A percentile compares a stretch with the other conserved stretches of the same genome.
Evolutionary conservation across 257 asterid species (phyloP).

Genomic region (Plantago elongata): DNA sequence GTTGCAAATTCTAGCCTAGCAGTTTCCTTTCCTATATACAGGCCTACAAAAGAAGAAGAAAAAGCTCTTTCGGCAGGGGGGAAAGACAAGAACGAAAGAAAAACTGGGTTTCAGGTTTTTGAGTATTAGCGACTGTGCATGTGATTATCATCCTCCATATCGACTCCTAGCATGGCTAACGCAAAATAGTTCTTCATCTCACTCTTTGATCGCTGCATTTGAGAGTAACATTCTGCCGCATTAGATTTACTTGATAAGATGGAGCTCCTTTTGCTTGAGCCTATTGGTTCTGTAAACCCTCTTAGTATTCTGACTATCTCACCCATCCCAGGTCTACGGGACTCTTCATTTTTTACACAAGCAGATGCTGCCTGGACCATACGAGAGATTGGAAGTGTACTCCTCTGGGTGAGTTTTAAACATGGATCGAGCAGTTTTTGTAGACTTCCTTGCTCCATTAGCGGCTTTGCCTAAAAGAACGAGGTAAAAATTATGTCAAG

Average conservation of each 20-base stretch:
- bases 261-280: slow-evolving; percentile 32
- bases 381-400: slow-evolving; percentile 30
- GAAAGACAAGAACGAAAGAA: slow-evolving; percentile 1
- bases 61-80: background rate
- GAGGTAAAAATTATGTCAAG: background rate
- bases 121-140: slow-evolving; percentile 43
- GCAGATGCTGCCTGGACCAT: slow-evolving; percentile 68
- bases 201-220: slow-evolving; percentile 51
- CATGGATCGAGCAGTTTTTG: slow-evolving; percentile 54
- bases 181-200: slow-evolving; percentile 82
- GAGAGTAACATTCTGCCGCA: slow-evolving; percentile 32
- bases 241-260: slow-evolving; percentile 24
- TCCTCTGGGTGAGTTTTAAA: slow-evolving; percentile 29
- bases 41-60: background rate
- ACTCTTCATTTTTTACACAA: slow-evolving; percentile 54
- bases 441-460: slow-evolving; percentile 47
- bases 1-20: background rate
- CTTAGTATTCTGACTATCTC: slow-evolving; percentile 47
- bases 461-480: slow-evolving; percentile 59
- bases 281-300: slow-evolving; percentile 32
- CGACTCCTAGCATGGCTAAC: slow-evolving; percentile 89
- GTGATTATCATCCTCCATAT: slow-evolving; percentile 60
- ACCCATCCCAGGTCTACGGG: slow-evolving; percentile 54
- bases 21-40: background rate
- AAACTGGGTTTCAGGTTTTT: background rate